phyloP scores from a whole-genome alignment of 306 rosid genomes.

The Amphicarpaea edgeworthii region DNA sequence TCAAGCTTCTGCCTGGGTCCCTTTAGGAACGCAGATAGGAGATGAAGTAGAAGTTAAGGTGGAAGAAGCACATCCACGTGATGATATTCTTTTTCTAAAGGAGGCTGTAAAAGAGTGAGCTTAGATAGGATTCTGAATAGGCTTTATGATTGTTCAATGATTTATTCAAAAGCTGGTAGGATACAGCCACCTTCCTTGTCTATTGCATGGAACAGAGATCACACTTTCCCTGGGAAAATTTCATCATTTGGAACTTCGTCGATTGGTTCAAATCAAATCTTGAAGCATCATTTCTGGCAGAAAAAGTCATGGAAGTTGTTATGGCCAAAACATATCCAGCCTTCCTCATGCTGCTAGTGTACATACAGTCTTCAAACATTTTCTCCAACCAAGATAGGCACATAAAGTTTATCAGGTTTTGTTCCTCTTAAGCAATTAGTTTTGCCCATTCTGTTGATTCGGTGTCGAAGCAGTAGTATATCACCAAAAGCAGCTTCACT shows the following conservation, averaged over 20 bases:
- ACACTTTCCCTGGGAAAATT: conserved; percentile 12
- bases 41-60: conserved; percentile 82
- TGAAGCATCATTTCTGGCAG: conserved; percentile 30
- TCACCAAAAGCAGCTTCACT: conserved; percentile 16
- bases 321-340: conserved; percentile 2
- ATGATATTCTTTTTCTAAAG: conserved; percentile 74
- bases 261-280: conserved; percentile 42
- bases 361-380: conserved; percentile 45
- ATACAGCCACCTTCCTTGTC: neutral
- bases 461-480: neutral
- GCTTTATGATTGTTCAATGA: neutral
- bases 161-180: conserved; percentile 10
- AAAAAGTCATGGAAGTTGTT: conserved; percentile 31
- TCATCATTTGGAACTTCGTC: conserved; percentile 12
- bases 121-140: conserved; percentile 14
- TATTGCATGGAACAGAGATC: conserved; percentile 33
- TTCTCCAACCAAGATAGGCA: conserved; percentile 15
- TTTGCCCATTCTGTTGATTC: conserved; percentile 27
- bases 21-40: conserved; percentile 78
- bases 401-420: conserved; percentile 41
- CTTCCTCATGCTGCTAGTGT: conserved; percentile 22
- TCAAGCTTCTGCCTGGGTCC: conserved; percentile 81
- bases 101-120: conserved; percentile 61
- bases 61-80: conserved; percentile 92
- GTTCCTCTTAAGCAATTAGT: neutral